phyloP scores from a whole-genome alignment of 306 rosid species.

The Citrullus colocynthis region DNA sequence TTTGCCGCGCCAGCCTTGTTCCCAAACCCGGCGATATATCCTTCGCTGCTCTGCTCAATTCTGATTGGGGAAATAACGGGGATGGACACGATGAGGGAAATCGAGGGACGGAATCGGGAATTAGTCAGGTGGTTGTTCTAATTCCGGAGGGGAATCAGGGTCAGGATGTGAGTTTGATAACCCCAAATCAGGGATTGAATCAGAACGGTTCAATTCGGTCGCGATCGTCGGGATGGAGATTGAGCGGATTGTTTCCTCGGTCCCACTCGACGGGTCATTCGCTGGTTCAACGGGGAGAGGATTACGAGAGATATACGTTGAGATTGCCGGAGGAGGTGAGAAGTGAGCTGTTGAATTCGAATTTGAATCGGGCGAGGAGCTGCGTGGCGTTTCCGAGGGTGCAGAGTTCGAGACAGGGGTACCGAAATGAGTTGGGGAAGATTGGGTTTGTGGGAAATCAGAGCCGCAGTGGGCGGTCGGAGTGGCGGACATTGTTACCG shows the following conservation, averaged over 20 bases:
- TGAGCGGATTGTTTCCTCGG: not conserved
- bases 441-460: not conserved
- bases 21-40: slow-evolving; percentile 38
- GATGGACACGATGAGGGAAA: not conserved
- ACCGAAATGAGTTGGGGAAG: not conserved
- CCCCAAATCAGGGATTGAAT: not conserved
- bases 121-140: not conserved
- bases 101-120: not conserved
- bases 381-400: slow-evolving; percentile 10
- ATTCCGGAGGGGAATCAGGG: not conserved
- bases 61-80: slow-evolving; percentile 1
- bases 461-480: not conserved
- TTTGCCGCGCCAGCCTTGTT: slow-evolving; percentile 56
- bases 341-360: slow-evolving; percentile 5
- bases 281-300: not conserved
- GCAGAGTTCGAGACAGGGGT: slow-evolving; percentile 9
- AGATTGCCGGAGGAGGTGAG: slow-evolving; percentile 10
- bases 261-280: slow-evolving; percentile 10
- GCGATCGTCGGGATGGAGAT: slow-evolving; percentile 9
- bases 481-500: not conserved
- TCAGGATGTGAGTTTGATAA: slow-evolving; percentile 12
- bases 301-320: slow-evolving; percentile 7
- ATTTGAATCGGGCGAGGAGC: slow-evolving; percentile 11
- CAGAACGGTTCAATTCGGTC: not conserved
- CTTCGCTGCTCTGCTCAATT: not conserved